Percentiles rank a stretch among this genome's conserved stretches.
Evolutionary conservation across 2,329 filamentous ascomycete genomes (phyloP).

Genomic region (Zopfia rhizophila): DNA sequence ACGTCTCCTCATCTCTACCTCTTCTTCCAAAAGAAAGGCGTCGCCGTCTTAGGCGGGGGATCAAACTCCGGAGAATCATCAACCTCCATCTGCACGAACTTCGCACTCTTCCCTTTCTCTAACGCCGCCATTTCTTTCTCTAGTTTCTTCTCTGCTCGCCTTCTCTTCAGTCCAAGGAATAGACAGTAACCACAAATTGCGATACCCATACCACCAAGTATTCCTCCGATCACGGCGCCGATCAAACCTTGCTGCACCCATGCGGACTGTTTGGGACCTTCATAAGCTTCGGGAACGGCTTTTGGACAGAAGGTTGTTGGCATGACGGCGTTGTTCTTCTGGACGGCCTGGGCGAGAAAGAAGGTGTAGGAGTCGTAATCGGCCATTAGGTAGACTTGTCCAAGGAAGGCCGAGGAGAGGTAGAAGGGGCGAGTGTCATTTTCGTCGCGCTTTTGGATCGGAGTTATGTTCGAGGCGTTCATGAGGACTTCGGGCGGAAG

Average conservation of each 20-base stretch:
- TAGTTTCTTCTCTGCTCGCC: constrained; percentile 36
- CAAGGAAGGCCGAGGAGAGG: constrained; percentile 54
- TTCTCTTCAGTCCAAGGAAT: constrained; percentile 40
- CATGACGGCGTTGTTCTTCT: constrained; percentile 54
- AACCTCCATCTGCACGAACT: constrained; percentile 46
- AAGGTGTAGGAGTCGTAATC: constrained; percentile 54
- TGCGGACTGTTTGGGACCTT: constrained; percentile 34
- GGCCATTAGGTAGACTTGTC: constrained; percentile 57
- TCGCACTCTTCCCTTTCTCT: constrained; percentile 37
- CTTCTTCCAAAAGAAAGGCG: constrained; percentile 45
- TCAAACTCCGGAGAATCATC: constrained; percentile 46
- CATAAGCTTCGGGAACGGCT: constrained; percentile 46
- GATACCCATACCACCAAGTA: constrained; percentile 47
- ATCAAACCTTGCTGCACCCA: constrained; percentile 50
- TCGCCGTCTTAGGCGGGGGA: constrained; percentile 40
- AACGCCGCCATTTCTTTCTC: constrained; percentile 41
- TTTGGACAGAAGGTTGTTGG: constrained; percentile 54
- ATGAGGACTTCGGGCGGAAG: constrained; percentile 50
- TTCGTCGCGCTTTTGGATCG: constrained; percentile 44
- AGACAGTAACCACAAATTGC: constrained; percentile 40
- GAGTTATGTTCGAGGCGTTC: constrained; percentile 52
- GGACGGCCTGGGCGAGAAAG: constrained; percentile 53
- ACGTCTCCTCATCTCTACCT: constrained; percentile 20
- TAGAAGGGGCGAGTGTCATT: constrained; percentile 44
- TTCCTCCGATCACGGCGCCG: constrained; percentile 52